phyloP scores from a whole-genome alignment of 2,329 filamentous ascomycete genomes.

The Scolecobasidium constrictum region DNA sequence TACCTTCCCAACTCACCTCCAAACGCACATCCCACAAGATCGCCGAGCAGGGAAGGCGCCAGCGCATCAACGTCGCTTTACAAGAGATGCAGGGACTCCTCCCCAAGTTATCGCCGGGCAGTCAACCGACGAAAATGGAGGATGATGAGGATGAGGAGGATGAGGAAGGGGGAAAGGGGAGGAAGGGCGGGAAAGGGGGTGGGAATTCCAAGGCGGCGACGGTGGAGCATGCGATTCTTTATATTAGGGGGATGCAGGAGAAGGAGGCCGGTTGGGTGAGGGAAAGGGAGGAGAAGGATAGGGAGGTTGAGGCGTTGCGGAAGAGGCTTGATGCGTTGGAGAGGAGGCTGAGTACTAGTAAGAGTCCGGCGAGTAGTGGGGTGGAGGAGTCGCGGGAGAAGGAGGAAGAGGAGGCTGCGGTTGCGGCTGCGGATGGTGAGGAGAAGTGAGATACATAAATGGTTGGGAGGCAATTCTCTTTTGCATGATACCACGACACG shows the following conservation, averaged over 20 bases:
- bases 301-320: conserved; percentile 38
- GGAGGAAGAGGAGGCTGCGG: too few relatives aligned
- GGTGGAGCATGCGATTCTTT: conserved; percentile 93
- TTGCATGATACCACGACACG: too few relatives aligned
- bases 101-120: conserved; percentile 23
- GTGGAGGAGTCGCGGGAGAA: not conserved
- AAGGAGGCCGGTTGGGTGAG: conserved; percentile 57
- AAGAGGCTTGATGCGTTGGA: conserved; percentile 36
- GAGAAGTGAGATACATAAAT: too few relatives aligned
- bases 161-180: conserved; percentile 3
- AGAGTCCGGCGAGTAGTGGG: not conserved
- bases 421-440: too few relatives aligned
- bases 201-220: conserved; percentile 85
- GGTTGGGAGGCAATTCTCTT: too few relatives aligned
- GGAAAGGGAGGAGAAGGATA: conserved; percentile 54
- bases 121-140: not conserved
- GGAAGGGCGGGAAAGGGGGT: conserved; percentile 13
- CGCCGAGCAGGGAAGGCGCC: conserved; percentile 88
- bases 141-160: conserved; percentile 9
- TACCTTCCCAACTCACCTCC: conserved; percentile 88
- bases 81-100: conserved; percentile 83
- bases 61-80: conserved; percentile 87
- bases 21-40: conserved; percentile 98
- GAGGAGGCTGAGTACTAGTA: not conserved
- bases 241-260: conserved; percentile 75